Evolutionary conservation across 2,329 filamentous ascomycete genomes (phyloP), one percentile per base, ranked within the genome.

Genomic region (Colletotrichum sp.): DNA sequence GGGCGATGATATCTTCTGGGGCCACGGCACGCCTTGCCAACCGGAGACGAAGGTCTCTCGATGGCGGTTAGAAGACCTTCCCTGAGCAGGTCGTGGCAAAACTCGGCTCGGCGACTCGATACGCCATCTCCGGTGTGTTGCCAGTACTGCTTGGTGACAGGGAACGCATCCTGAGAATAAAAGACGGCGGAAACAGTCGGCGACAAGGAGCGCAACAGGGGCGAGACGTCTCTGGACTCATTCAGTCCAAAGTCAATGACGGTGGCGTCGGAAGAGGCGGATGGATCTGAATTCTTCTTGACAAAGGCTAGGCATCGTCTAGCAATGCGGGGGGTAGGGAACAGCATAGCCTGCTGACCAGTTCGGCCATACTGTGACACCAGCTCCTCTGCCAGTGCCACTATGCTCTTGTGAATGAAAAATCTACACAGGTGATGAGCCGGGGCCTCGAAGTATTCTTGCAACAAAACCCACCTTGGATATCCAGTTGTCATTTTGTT

Each of bases 81-180:
- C 49, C 90, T 90, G 78, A 98, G 91, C 3, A 96, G 89, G 57
- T 90, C 88, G 76, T 96, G 92, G 82, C 95, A 98, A 84, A 98
- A 98, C 82, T 98, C 96, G 39, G 95, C 96, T 55, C 96, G 92
- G 66, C 97, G 93, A 83, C 96, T 98, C 1, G 96, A 98, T 16
- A 98, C 90, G 19, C 97, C 97, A 77, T 98, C 96, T 25, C 97
- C 97, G 1, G 95, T 94, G 84, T 99, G 97, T 84, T 99, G 97
- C 97, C 97, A 99, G 81, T 98, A 98, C 81, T 96, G 92, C 84
- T 98, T 99, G n/a, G 95, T 95, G 75, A 94, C 85, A 6, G 91
- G 86, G 80, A 93, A 96, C 22, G 92, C 86, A 15, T 92, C 90
- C 62, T 90, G 87, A 1, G 93, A 91, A 80, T 94, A 95, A 57